Evolutionary conservation across 306 rosid species (phyloP), one percentile per base, ranked within the genome.

Genomic region (Lupinus albus): DNA sequence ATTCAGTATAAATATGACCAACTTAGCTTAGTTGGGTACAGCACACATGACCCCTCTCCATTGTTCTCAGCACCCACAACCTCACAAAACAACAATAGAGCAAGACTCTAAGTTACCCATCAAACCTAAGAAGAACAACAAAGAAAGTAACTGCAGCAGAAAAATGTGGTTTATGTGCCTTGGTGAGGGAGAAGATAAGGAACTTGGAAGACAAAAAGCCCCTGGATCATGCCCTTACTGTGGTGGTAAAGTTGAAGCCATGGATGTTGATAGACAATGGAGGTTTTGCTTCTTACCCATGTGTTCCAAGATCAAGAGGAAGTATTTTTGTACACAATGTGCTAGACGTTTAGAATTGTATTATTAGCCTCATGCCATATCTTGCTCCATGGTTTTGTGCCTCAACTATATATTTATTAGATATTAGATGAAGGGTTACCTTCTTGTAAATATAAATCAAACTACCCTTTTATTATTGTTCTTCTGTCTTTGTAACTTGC

Each of bases 181-280:
- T 6, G 90, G 90, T 20, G 86, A 86, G 0, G 97, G 76, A 53
- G 81, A 86, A 61, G 84, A 88, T 85, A 85, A 52, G 83, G 90
- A 93, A 66, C 46, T 93, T 1, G 92, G 89, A 2, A 75, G 82
- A 67, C 96, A 90, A 61, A 73, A 83, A 76, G 99, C 96, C 0
- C 89, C 97, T 0, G 99, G 99, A 11, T 79, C 87, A 0, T 93
- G 99, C 39, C 99, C 99, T 64, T 50, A 75, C 79, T 93, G 99
- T 56, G 80, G 82, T 8, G 99, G 94, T 15, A 93, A 93, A 61
- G 99, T 93, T 38, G 79, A 83, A 67, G 94, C 86, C 64, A 66
- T 75, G 72, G 97, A 90, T 41, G 92, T 90, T 1, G 97, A 93
- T 73, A 76, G 78, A 13, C 78, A 77, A 60, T 78, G 91, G 76